A percentile compares a stretch with the other conserved stretches of the same genome.
Conservation (phyloP, 768 basidiomycete species). For the Auriscalpium microsporum region DNA sequence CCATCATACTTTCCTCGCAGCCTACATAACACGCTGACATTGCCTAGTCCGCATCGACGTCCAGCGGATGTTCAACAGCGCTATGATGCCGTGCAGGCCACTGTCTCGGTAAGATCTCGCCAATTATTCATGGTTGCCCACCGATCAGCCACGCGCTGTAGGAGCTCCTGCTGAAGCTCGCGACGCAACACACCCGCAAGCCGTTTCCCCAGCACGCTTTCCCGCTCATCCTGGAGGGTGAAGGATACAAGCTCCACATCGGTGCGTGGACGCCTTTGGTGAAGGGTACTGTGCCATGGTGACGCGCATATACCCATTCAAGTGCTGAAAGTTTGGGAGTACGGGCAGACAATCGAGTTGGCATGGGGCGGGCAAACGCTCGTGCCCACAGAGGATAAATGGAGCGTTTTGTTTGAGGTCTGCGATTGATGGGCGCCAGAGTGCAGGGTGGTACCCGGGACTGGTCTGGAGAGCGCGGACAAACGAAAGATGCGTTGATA, state of each 20-base stretch:
- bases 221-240: not conserved
- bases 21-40: not conserved
- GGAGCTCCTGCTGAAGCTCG: not conserved
- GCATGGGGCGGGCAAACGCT: slow-evolving; percentile 1
- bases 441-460: no score
- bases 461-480: no score
- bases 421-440: no score
- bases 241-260: slow-evolving; percentile 1
- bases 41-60: no score
- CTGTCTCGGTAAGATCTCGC: not conserved
- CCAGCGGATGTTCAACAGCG: not conserved
- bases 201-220: not conserved
- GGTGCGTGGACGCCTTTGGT: not conserved
- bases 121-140: not conserved
- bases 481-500: no score
- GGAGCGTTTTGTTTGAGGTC: slow-evolving; percentile 1
- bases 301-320: not conserved
- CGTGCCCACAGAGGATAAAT: slow-evolving; percentile 1
- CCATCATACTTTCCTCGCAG: not conserved
- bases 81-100: not conserved
- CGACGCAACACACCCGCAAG: not conserved
- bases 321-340: slow-evolving; percentile 3
- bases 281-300: not conserved
- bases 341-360: slow-evolving; percentile 1
- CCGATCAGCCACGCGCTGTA: not conserved